Base-by-base conservation (phyloP, 208 protist species). In the Trypanosoma brucei region DNA sequence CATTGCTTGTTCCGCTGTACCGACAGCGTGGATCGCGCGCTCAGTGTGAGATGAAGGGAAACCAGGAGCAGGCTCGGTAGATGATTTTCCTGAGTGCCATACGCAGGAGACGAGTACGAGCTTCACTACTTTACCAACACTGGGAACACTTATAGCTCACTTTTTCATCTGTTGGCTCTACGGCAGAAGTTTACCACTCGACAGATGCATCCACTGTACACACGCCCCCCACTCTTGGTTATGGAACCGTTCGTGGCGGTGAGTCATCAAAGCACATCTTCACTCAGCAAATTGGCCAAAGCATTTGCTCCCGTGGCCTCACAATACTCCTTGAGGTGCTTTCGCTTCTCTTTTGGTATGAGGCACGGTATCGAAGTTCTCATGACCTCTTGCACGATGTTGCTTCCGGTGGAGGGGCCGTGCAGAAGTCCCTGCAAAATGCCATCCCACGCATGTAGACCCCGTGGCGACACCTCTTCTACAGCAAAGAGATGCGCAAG, bases 381-480 rank as follows among this genome's bases (percentile, higher is more conserved):
- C 45, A 72, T 54, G 11, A 55, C 53, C 38, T 61, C 59, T 38
- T 56, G 56, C 1, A 72, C 6, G 45, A 65, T 59, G 30, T 14
- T 40, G 31, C 65, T 36, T 33, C 53, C 58, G 14, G 35, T 46
- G 5, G 35, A 37, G 50, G 38, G 56, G 36, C 44, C 35, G 0
- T 37, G 34, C 22, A 3, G 9, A 35, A 65, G 11, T 37, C 14
- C 7, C 30, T 8, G 34, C 36, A 65, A 31, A 31, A 65, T 8
- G 37, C 36, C 36, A 44, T 72, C 53, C 38, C 35, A 65, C 49
- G 50, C 45, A 31, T 55, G 54, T 8, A 72, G 52, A 49, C 63
- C 53, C 22, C 7, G 13, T 44, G 37, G 44, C 2, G 35, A 61
- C 1, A 59, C 1, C 14, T 37, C 14, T 22, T 31, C 2, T 6